Base-by-base conservation (phyloP, 768 basidiomycete species). In the Psilocybe cyanescens region DNA sequence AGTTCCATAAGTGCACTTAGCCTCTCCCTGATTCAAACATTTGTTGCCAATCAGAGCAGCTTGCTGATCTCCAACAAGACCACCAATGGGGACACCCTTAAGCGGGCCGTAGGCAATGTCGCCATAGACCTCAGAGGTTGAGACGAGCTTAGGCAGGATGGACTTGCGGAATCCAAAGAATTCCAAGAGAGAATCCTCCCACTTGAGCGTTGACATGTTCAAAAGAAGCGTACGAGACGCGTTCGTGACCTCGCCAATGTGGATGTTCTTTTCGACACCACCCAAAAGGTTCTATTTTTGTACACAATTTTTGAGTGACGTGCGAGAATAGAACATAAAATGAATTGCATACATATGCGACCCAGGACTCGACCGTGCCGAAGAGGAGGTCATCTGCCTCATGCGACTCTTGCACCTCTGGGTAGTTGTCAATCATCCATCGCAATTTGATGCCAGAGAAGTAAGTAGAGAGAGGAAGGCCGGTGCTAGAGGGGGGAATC, bases 1-100 rank as follows among this genome's bases (percentile, higher is more conserved):
- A 1, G 97, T 98, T 28, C 97, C 97, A 68, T 97, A 99, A 3
- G 97, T 99, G 76, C 95, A 97, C 77, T 99, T 99, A 2, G 96
- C 97, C 73, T 98, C 92, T 16, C 97, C 97, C 65, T 85, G 81
- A n/a, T 71, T 80, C 57, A 99, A 74, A 71, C 97, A 99, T 74
- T 97, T 98, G 79, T 99, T 98, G 0, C 97, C 97, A 54, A 98
- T 87, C 24, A 99, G 79, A 24, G 97, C 97, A 4, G 92, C 97
- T 74, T 99, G 97, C 77, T 99, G 97, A 72, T 99, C 97, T n/a
- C 97, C 97, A 7, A 97, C 88, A 50, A 99, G 86, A 19, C 97
- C 97, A 39, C 89, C 95, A 56, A 99, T 93, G 8, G 90, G 90
- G 9, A 95, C 81, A 44, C 91, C 94, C 65, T 81, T 79, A 63